Conservation (phyloP, 176 grass and related monocot genomes). For the Carex myosuroides region DNA sequence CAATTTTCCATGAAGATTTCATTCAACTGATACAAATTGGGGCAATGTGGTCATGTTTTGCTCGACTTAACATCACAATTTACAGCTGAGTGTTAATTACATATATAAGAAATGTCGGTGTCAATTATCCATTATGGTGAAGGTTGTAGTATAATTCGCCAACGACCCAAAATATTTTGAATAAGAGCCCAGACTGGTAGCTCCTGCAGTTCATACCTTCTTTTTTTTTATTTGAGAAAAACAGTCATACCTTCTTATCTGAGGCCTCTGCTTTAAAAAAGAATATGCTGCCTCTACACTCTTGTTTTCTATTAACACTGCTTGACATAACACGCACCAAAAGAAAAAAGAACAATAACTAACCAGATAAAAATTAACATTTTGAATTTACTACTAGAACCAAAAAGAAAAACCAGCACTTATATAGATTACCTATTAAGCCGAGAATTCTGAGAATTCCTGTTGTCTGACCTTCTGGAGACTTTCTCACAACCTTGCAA, state of each 20-base stretch:
- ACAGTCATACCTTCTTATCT: constrained; percentile 58
- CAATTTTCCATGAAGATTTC: background rate
- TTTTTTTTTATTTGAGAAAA: background rate
- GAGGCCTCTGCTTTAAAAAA: constrained; percentile 55
- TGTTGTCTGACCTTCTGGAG: constrained; percentile 16
- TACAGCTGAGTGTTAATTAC: background rate
- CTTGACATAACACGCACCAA: constrained; percentile 19
- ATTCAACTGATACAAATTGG: background rate
- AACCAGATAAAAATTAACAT: background rate
- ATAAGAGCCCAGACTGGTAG: background rate
- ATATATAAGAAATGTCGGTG: background rate
- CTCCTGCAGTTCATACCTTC: constrained; percentile 37
- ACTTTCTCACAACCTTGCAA: background rate
- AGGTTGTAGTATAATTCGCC: background rate
- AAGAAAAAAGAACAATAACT: background rate
- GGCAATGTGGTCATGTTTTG: background rate
- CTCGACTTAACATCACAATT: background rate
- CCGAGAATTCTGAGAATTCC: background rate
- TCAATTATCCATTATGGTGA: background rate
- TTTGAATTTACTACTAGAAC: background rate
- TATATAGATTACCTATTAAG: constrained; percentile 8
- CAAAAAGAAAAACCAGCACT: background rate
- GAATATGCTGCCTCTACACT: constrained; percentile 30
- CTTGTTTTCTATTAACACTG: constrained; percentile 33
- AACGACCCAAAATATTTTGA: background rate